These are phyloP conservation scores for Micractinium conductrix DNA, from an alignment of 139 green algal genomes.

Conservation along the genomic window DNA sequence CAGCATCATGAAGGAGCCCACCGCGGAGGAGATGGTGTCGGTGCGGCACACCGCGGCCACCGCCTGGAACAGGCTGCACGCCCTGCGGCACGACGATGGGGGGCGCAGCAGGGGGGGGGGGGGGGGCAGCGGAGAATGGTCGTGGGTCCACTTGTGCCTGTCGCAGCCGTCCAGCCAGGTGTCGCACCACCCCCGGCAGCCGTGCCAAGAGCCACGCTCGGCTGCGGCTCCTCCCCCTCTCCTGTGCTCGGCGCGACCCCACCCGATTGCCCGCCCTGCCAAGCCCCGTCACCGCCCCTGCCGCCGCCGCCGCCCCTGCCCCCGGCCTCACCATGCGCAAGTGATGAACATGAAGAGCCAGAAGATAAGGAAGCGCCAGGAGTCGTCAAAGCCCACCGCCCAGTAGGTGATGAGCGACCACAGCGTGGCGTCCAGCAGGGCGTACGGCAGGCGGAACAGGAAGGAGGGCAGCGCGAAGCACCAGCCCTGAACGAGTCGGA, in stretches of 20 bases:
- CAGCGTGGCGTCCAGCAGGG: conserved; percentile 38
- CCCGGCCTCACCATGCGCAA: conserved; percentile 18
- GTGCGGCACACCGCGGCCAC: conserved; percentile 37
- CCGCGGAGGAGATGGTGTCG: conserved; percentile 35
- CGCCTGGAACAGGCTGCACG: conserved; percentile 38
- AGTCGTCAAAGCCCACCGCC: conserved; percentile 43
- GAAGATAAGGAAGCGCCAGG: conserved; percentile 38
- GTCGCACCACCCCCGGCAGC: no score
- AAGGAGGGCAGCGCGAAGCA: conserved; percentile 46
- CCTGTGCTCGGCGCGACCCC: no score
- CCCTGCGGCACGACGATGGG: neutral
- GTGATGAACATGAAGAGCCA: conserved; percentile 41
- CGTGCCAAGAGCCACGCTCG: no score
- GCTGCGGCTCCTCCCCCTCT: no score
- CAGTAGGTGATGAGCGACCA: conserved; percentile 44
- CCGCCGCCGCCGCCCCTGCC: no score
- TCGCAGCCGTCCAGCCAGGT: no score
- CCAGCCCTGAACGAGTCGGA: conserved; percentile 21
- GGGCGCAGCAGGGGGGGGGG: neutral
- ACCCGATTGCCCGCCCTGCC: no score
- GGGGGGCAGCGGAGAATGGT: no score
- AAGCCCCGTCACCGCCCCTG: no score
- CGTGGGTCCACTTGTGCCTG: no score
- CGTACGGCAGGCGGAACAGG: conserved; percentile 49
- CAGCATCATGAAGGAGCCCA: conserved; percentile 51